Percentiles rank a stretch among this genome's conserved stretches.
Conservation (phyloP, 345 rosid genomes). For the Corymbia maculata region DNA sequence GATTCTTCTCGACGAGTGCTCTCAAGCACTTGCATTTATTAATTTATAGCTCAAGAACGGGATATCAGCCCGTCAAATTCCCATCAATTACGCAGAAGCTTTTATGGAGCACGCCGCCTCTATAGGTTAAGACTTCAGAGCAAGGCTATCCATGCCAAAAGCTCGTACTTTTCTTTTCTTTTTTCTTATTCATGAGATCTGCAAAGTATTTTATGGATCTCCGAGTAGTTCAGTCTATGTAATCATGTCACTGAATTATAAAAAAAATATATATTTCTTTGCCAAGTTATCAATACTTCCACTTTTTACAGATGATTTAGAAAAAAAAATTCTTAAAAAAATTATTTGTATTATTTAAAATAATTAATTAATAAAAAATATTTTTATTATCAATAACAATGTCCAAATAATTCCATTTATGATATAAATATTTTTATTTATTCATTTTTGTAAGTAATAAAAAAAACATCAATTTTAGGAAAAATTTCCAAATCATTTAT, state of each 20-base stretch:
- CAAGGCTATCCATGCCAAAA: not conserved
- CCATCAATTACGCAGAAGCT: not conserved
- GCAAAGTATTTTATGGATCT: not conserved
- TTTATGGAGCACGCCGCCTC: not conserved
- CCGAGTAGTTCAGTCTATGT: not conserved
- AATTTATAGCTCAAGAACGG: not conserved
- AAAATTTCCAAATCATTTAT: not conserved
- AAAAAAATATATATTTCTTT: not conserved
- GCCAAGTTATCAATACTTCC: not conserved
- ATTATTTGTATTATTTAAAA: too few relatives aligned
- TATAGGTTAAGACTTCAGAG: not conserved
- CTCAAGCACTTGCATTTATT: not conserved
- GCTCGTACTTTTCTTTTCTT: not conserved
- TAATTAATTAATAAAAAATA: too few relatives aligned
- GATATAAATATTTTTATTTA: too few relatives aligned
- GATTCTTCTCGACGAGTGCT: not conserved
- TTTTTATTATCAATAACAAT: too few relatives aligned
- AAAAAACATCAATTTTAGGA: too few relatives aligned
- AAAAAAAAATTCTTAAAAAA: too few relatives aligned
- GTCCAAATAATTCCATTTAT: rapidly evolving
- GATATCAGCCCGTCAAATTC: not conserved
- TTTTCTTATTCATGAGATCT: not conserved
- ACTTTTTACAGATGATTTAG: too few relatives aligned
- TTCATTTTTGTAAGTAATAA: too few relatives aligned
- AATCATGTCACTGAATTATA: not conserved